phyloP scores from a whole-genome alignment of 768 basidiomycete genomes.

The Crepidotus variabilis region DNA sequence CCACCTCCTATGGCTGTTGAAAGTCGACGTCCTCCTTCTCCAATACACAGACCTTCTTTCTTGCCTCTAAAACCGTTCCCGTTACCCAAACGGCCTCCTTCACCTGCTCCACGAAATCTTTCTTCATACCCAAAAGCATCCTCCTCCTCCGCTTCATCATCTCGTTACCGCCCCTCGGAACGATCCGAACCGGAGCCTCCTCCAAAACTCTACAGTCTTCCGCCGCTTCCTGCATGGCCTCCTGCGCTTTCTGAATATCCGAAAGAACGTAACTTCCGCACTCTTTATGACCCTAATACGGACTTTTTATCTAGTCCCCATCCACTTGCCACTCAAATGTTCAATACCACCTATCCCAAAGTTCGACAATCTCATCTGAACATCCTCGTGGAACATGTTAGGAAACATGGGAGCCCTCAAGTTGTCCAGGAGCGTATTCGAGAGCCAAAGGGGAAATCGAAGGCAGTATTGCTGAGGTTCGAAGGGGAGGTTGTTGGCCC shows the following conservation, averaged over 20 bases:
- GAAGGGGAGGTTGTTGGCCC: slow-evolving; percentile 52
- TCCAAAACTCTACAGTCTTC: slow-evolving; percentile 19
- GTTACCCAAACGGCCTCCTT: slow-evolving; percentile 4
- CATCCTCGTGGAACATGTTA: slow-evolving; percentile 39
- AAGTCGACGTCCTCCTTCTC: slow-evolving; percentile 17
- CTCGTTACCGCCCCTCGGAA: neutral
- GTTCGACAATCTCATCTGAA: slow-evolving; percentile 12
- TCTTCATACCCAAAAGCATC: slow-evolving; percentile 28
- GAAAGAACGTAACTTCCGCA: slow-evolving; percentile 43
- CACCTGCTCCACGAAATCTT: slow-evolving; percentile 25
- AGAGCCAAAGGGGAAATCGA: slow-evolving; percentile 44
- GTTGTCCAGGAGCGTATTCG: slow-evolving; percentile 43
- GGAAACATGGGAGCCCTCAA: slow-evolving; percentile 25
- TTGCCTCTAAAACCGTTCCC: slow-evolving; percentile 5
- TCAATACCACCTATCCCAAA: slow-evolving; percentile 8
- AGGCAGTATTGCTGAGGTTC: slow-evolving; percentile 49
- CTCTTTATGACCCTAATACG: slow-evolving; percentile 58
- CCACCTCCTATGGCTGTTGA: neutral
- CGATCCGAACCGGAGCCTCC: slow-evolving; percentile 10
- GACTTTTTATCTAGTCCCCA: slow-evolving; percentile 34
- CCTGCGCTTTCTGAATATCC: slow-evolving; percentile 50
- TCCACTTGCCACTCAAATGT: slow-evolving; percentile 9
- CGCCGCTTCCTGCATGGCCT: slow-evolving; percentile 52
- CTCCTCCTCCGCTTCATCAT: neutral
- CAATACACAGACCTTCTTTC: slow-evolving; percentile 16